phyloP scores from a whole-genome alignment of 208 protist species.

The Acanthamoeba comandoni region DNA sequence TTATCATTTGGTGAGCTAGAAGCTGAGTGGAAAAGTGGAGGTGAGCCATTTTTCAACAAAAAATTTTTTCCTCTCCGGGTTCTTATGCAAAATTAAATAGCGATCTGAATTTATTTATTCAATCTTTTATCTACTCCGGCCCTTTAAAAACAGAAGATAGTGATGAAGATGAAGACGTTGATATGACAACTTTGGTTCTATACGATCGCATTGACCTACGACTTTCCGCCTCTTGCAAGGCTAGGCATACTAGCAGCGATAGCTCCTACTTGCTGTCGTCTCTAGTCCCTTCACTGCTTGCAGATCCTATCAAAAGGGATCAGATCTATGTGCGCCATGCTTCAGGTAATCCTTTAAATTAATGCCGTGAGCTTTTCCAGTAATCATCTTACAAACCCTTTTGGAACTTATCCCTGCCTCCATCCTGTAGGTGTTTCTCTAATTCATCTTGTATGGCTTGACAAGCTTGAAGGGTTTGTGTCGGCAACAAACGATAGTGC shows the following conservation, averaged over 20 bases:
- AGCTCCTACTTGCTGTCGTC: no score
- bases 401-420: neutral
- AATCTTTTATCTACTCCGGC: no score
- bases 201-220: no score
- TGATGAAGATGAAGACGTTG: no score
- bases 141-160: no score
- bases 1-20: constrained; percentile 66
- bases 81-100: neutral
- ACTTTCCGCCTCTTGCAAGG: no score
- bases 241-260: no score
- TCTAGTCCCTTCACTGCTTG: neutral
- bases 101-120: no score
- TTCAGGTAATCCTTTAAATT: neutral
- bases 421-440: neutral
- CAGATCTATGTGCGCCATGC: constrained; percentile 53
- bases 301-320: constrained; percentile 28
- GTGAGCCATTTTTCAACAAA: no score
- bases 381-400: neutral
- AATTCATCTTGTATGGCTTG: constrained; percentile 30
- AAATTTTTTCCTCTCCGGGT: neutral
- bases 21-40: constrained; percentile 1
- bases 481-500: neutral
- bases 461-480: constrained; percentile 17
- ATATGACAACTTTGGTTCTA: no score
- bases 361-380: neutral